These are phyloP conservation scores for Sideroxylon spinosum DNA, from an alignment of 179 eudicot genomes.

Conservation along the genomic window DNA sequence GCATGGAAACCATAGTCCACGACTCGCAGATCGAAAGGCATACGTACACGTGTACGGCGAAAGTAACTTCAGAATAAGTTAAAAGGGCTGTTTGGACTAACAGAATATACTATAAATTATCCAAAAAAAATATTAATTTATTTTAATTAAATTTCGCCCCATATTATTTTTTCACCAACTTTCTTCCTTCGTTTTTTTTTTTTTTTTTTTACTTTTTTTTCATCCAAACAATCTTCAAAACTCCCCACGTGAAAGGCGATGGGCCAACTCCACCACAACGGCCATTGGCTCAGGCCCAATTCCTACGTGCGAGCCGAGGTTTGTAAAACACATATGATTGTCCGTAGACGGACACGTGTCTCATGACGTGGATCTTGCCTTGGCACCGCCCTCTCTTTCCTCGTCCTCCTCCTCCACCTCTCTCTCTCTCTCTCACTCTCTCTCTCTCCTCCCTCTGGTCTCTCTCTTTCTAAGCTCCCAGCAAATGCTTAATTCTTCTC, in stretches of 20 bases:
- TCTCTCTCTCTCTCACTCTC: conserved; percentile 21
- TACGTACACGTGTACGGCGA: conserved; percentile 48
- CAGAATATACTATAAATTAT: too few relatives aligned
- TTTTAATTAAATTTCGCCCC: too few relatives aligned
- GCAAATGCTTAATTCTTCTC: conserved; percentile 14
- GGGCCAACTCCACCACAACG: conserved; percentile 46
- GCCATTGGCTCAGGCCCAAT: background rate
- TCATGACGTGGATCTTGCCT: conserved; percentile 71
- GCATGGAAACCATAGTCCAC: conserved; percentile 13
- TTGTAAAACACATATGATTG: conserved; percentile 8
- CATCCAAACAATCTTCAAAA: too few relatives aligned
- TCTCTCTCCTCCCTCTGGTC: background rate
- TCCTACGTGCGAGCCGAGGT: background rate
- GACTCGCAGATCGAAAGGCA: conserved; percentile 43
- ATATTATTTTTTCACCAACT: too few relatives aligned
- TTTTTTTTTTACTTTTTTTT: too few relatives aligned
- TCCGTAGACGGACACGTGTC: conserved; percentile 55
- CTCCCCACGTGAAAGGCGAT: conserved; percentile 24
- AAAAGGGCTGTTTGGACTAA: too few relatives aligned
- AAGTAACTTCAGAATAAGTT: conserved; percentile 12
- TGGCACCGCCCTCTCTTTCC: conserved; percentile 32
- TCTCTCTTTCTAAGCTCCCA: conserved; percentile 12
- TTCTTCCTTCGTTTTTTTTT: too few relatives aligned
- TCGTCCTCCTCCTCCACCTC: conserved; percentile 12
- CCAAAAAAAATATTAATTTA: too few relatives aligned